Conservation (phyloP, 176 grass and related monocot genomes). For the Luzula sylvatica region DNA sequence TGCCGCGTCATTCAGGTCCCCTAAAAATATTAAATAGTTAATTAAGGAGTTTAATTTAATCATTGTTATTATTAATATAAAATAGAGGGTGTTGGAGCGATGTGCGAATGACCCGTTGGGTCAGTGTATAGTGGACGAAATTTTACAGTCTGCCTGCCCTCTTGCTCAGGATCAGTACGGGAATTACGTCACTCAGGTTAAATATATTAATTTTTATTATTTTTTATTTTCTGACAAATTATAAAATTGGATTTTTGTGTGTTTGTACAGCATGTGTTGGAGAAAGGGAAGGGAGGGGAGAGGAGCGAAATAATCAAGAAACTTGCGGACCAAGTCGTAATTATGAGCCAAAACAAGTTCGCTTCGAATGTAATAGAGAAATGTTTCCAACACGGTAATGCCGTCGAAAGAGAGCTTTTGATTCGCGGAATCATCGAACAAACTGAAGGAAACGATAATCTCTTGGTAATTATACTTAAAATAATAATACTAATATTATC, state of each 20-base stretch:
- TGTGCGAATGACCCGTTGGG: slow-evolving; percentile 62
- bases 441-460: slow-evolving; percentile 76
- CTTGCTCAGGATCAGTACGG: slow-evolving; percentile 97
- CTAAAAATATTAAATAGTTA: not conserved
- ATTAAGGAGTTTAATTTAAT: not conserved
- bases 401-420: slow-evolving; percentile 47
- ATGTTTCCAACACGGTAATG: slow-evolving; percentile 80
- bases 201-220: no score
- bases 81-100: slow-evolving; percentile 92
- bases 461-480: slow-evolving; percentile 68
- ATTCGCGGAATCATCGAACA: slow-evolving; percentile 74
- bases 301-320: slow-evolving; percentile 77
- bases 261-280: slow-evolving; percentile 76
- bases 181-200: slow-evolving; percentile 99
- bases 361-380: slow-evolving; percentile 94
- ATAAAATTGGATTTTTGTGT: not conserved
- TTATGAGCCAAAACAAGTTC: slow-evolving; percentile 95
- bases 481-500: no score
- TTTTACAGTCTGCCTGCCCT: slow-evolving; percentile 72
- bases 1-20: slow-evolving; percentile 94
- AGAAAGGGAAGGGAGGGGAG: slow-evolving; percentile 58
- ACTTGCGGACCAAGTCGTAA: slow-evolving; percentile 67
- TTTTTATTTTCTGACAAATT: no score
- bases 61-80: not conserved
- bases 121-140: slow-evolving; percentile 96